These are phyloP conservation scores for Globisporangium carolinianum DNA, from an alignment of 352 stramenopile species.

Conservation along the genomic window DNA sequence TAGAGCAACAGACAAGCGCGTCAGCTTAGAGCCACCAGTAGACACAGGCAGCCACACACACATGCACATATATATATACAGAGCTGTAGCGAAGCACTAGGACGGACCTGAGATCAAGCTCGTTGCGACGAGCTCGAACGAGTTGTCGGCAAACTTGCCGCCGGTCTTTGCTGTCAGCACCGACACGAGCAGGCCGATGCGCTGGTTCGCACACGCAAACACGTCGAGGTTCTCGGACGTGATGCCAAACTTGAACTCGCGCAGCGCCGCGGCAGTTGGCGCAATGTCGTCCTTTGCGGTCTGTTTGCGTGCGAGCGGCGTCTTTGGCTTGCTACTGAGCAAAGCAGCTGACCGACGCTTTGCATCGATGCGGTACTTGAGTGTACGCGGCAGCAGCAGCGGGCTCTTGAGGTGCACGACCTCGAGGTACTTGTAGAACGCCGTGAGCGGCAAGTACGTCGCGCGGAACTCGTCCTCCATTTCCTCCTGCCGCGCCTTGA, in stretches of 20 bases:
- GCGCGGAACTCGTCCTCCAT: conserved; percentile 80
- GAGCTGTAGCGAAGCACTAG: too few species aligned
- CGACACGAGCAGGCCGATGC: conserved; percentile 45
- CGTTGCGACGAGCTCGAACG: conserved; percentile 46
- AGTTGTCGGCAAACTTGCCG: conserved; percentile 43
- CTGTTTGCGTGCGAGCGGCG: not conserved
- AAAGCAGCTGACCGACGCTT: not conserved
- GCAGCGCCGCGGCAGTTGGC: conserved; percentile 25
- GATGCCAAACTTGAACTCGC: conserved; percentile 65
- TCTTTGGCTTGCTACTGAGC: not conserved
- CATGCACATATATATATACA: not conserved
- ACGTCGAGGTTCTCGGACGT: conserved; percentile 50
- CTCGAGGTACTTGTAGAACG: conserved; percentile 82
- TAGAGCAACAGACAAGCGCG: not conserved
- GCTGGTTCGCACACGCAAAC: conserved; percentile 52
- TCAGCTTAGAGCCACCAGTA: not conserved
- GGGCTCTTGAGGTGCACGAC: conserved; percentile 60
- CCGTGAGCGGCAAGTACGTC: conserved; percentile 66
- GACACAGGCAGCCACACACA: not conserved
- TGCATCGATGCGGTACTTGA: conserved; percentile 60
- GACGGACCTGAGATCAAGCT: conserved; percentile 49
- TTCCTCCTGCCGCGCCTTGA: conserved; percentile 58
- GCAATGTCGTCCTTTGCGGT: conserved; percentile 14
- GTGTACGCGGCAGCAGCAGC: conserved; percentile 68
- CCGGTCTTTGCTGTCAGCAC: conserved; percentile 36